A percentile compares a stretch with the other conserved stretches of the same genome.
phyloP scores from a whole-genome alignment of 1,284 basidiomycete species.

The Exobasidium cylindrosporum region DNA sequence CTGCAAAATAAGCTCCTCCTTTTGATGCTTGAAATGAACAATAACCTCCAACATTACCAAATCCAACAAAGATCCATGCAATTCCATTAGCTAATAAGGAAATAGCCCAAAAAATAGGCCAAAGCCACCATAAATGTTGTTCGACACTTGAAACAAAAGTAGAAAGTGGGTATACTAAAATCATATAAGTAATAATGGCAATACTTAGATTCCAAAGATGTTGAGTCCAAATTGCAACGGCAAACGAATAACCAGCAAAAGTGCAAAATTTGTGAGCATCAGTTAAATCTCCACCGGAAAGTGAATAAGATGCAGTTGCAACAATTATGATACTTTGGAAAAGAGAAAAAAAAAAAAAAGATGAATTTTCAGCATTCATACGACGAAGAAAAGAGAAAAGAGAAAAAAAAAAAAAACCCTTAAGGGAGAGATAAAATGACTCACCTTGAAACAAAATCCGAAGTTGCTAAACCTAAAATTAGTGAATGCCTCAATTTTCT shows the following conservation, averaged over 20 bases:
- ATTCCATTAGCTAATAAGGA: slow-evolving; percentile 32
- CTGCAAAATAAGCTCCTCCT: slow-evolving; percentile 24
- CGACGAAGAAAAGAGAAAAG: slow-evolving; percentile 3
- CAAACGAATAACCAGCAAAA: slow-evolving; percentile 35
- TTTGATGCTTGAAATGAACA: slow-evolving; percentile 23
- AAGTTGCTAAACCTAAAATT: slow-evolving; percentile 45
- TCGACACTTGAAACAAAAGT: slow-evolving; percentile 35
- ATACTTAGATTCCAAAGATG: slow-evolving; percentile 48
- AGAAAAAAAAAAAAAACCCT: neutral
- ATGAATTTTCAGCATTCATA: neutral
- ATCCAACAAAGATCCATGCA: slow-evolving; percentile 31
- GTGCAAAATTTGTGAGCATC: slow-evolving; percentile 23
- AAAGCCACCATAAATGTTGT: slow-evolving; percentile 36
- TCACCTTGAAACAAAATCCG: slow-evolving; percentile 33
- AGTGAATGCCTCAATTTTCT: slow-evolving; percentile 44
- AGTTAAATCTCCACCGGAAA: slow-evolving; percentile 32
- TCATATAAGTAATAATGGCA: slow-evolving; percentile 45
- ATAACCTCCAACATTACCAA: slow-evolving; percentile 37
- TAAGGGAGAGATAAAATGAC: too few relatives aligned
- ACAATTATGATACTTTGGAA: slow-evolving; percentile 33
- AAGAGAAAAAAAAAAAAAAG: slow-evolving; percentile 7
- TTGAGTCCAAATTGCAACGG: slow-evolving; percentile 40
- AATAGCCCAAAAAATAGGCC: slow-evolving; percentile 41
- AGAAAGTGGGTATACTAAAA: slow-evolving; percentile 43
- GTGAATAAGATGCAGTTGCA: slow-evolving; percentile 28